A percentile compares a stretch with the other conserved stretches of the same genome.
Evolutionary conservation across 148 eudicot species (phyloP).

Genomic region (Rhododendron mucronatum): DNA sequence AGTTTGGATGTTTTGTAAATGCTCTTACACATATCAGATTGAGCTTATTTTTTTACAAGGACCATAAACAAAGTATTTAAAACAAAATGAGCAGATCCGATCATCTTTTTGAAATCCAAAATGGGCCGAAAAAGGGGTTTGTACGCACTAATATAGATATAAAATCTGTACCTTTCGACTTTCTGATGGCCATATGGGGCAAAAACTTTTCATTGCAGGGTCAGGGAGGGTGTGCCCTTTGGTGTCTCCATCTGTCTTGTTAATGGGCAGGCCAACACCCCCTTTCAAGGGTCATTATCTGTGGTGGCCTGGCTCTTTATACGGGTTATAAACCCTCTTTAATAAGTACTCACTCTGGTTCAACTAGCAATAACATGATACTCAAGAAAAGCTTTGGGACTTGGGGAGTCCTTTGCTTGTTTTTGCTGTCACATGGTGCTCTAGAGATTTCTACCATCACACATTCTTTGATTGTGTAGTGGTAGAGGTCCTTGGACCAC

Average conservation of each 20-base stretch:
- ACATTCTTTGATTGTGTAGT: too few relatives aligned
- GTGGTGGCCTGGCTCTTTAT: constrained; percentile 4
- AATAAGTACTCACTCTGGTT: not conserved
- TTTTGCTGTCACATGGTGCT: too few relatives aligned
- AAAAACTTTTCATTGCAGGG: not conserved
- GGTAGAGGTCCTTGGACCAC: not conserved
- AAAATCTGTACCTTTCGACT: too few relatives aligned
- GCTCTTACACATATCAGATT: too few relatives aligned
- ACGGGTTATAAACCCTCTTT: not conserved
- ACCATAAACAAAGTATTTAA: too few relatives aligned
- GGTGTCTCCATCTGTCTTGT: not conserved
- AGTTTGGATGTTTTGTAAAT: too few relatives aligned
- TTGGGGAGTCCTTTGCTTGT: not conserved
- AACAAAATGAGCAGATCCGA: too few relatives aligned
- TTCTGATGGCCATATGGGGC: not conserved
- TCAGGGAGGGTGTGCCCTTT: not conserved
- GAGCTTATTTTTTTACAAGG: too few relatives aligned
- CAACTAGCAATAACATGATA: not conserved
- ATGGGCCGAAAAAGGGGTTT: too few relatives aligned
- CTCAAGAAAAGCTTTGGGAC: not conserved
- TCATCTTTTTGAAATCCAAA: too few relatives aligned
- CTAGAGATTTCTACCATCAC: too few relatives aligned
- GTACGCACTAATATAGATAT: too few relatives aligned
- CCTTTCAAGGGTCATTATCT: constrained; percentile 28
- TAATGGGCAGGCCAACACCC: not conserved